Base-by-base conservation (phyloP, 2,329 filamentous ascomycete genomes). In the Xylaria polymorpha region DNA sequence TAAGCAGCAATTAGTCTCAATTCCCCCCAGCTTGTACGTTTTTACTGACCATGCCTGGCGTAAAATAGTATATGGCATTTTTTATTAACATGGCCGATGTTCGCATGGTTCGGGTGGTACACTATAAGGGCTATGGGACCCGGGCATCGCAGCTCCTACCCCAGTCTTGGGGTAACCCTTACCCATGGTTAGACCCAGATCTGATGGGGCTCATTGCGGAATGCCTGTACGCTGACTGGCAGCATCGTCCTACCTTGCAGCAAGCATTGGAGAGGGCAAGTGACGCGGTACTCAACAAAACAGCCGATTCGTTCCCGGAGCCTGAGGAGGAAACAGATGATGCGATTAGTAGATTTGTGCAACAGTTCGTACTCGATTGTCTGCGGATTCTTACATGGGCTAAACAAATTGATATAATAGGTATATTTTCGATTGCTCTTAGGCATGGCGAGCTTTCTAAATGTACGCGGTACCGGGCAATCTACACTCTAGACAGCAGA, bases 271-370 rank as follows among this genome's bases (percentile, higher is more conserved):
- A 43, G 9, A 48, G 35, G 22, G 60, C 65, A 22, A 29, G 25
- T 2, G 43, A 67, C 35, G 65, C 60, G 1, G 53, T 67, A 10
- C n/a, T 60, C n/a, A 67, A 35, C n/a, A 67, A 64, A 50, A 60
- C n/a, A 1, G 43, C 65, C 12, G 9, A 39, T 39, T 50, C 51
- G 14, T 67, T 51, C 51, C 55, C 53, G 1, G 37, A 59, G 7
- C 60, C 65, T 10, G 18, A 35, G 10, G 37, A 53, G 29, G 65
- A 67, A 60, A 64, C 59, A 6, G 53, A 67, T 55, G 46, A 39
- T 29, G 65, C 65, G 0, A 59, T 67, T 7, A 51, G 4, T 8
- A 5, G 32, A 4, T 67, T 67, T n/a, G 32, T 67, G 39, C 65
- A 67, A 58, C 7, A 9, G 50, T 64, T 25, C 14, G 61, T 64